Evolutionary conservation across 2,329 filamentous ascomycete species (phyloP).

Genomic region (Aspergillus hortae): DNA sequence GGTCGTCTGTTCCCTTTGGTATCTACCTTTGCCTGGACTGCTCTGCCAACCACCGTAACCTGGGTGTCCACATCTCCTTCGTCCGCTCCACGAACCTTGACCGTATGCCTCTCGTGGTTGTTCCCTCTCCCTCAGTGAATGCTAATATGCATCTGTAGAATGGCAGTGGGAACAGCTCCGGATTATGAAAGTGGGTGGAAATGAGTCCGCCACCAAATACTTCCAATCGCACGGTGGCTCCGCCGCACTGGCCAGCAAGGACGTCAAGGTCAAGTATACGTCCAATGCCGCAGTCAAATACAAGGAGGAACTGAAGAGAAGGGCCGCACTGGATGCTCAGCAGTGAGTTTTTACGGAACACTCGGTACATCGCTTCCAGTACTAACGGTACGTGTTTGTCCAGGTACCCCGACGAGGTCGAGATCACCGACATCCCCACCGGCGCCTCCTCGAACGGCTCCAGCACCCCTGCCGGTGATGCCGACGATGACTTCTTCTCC

Average conservation of each 20-base stretch:
- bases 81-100: slow-evolving; percentile 98
- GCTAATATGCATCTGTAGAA: slow-evolving; percentile 49
- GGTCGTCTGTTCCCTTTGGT: slow-evolving; percentile 94
- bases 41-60: slow-evolving; percentile 92
- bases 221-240: slow-evolving; percentile 96
- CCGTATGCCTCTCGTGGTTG: slow-evolving; percentile 59
- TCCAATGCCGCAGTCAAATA: slow-evolving; percentile 93
- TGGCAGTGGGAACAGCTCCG: slow-evolving; percentile 99
- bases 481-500: slow-evolving; percentile 93
- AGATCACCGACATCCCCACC: slow-evolving; percentile 69
- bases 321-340: slow-evolving; percentile 76
- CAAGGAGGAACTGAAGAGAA: slow-evolving; percentile 90
- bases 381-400: slow-evolving; percentile 10
- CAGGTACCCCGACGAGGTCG: slow-evolving; percentile 80
- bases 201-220: slow-evolving; percentile 96
- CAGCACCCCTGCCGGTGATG: slow-evolving; percentile 75
- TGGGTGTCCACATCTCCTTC: slow-evolving; percentile 98
- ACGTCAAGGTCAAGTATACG: slow-evolving; percentile 94
- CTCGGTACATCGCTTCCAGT: background rate
- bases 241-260: slow-evolving; percentile 91
- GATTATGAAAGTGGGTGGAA: slow-evolving; percentile 96
- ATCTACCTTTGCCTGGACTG: slow-evolving; percentile 99
- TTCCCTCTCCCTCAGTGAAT: background rate
- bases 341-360: slow-evolving; percentile 58
- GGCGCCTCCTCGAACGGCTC: slow-evolving; percentile 61